A percentile compares a stretch with the other conserved stretches of the same genome.
Conservation (phyloP, 768 basidiomycete species). For the Auricularia sp. region DNA sequence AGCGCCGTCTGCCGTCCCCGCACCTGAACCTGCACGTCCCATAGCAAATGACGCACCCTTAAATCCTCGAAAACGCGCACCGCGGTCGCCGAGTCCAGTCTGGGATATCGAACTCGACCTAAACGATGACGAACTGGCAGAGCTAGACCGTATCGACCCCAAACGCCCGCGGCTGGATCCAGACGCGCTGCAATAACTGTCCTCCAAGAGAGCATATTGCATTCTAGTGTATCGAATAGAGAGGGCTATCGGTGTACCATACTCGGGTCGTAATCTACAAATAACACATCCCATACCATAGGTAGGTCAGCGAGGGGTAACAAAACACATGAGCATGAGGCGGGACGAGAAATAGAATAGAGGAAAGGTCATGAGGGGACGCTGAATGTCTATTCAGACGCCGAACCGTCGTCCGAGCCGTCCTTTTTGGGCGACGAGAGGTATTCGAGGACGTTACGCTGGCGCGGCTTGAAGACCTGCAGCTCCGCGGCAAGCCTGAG, state of each 20-base stretch:
- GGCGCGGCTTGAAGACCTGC: not conserved
- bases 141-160: not conserved
- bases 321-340: not conserved
- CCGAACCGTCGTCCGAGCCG: not conserved
- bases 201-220: not conserved
- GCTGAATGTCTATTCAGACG: not conserved
- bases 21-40: not conserved
- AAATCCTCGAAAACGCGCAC: slow-evolving; percentile 1
- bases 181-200: not conserved
- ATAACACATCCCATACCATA: no score
- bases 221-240: not conserved
- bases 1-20: not conserved
- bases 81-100: slow-evolving; percentile 42
- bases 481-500: not conserved
- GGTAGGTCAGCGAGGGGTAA: no score
- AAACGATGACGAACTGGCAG: slow-evolving; percentile 4
- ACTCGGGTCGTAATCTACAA: no score
- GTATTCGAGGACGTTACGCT: not conserved
- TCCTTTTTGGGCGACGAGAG: not conserved
- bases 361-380: not conserved
- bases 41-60: not conserved
- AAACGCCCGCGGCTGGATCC: not conserved
- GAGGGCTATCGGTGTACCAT: not conserved
- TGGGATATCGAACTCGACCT: slow-evolving; percentile 67
- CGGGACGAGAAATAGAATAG: not conserved